Conservation (phyloP, 2,329 filamentous ascomycete genomes). For the Simplicillium aogashimaense region DNA sequence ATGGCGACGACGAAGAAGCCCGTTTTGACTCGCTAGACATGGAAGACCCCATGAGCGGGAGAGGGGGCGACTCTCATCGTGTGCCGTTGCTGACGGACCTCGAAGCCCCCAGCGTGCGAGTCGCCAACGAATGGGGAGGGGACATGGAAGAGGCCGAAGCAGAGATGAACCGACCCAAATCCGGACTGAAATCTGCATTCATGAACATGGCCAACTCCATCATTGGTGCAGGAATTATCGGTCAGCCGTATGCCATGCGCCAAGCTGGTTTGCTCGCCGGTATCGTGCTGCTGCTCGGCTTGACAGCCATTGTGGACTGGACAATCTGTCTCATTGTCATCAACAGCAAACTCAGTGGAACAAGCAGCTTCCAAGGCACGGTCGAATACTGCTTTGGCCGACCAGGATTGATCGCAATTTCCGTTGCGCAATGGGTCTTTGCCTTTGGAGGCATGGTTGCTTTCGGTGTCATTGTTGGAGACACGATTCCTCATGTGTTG, state of each 20-base stretch:
- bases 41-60: slow-evolving; percentile 13
- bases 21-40: slow-evolving; percentile 23
- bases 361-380: slow-evolving; percentile 89
- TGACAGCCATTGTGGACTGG: slow-evolving; percentile 90
- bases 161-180: slow-evolving; percentile 61
- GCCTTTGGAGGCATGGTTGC: slow-evolving; percentile 98
- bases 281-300: slow-evolving; percentile 61
- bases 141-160: slow-evolving; percentile 26
- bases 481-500: slow-evolving; percentile 89
- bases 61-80: slow-evolving; percentile 30
- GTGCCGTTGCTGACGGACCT: slow-evolving; percentile 72
- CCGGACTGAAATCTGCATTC: slow-evolving; percentile 76
- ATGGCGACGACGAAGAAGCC: not conserved
- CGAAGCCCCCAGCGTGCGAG: slow-evolving; percentile 65
- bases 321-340: slow-evolving; percentile 95
- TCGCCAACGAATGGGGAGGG: slow-evolving; percentile 46
- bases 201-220: slow-evolving; percentile 99
- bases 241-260: slow-evolving; percentile 90
- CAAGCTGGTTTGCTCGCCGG: slow-evolving; percentile 84
- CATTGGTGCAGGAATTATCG: slow-evolving; percentile 67
- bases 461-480: slow-evolving; percentile 94
- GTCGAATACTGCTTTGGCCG: slow-evolving; percentile 93
- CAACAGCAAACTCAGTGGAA: slow-evolving; percentile 92
- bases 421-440: slow-evolving; percentile 91
- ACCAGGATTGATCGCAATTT: slow-evolving; percentile 78